These are phyloP conservation scores for Endoconidiophora polonica DNA, from an alignment of 2,329 filamentous ascomycete genomes.

Conservation along the genomic window DNA sequence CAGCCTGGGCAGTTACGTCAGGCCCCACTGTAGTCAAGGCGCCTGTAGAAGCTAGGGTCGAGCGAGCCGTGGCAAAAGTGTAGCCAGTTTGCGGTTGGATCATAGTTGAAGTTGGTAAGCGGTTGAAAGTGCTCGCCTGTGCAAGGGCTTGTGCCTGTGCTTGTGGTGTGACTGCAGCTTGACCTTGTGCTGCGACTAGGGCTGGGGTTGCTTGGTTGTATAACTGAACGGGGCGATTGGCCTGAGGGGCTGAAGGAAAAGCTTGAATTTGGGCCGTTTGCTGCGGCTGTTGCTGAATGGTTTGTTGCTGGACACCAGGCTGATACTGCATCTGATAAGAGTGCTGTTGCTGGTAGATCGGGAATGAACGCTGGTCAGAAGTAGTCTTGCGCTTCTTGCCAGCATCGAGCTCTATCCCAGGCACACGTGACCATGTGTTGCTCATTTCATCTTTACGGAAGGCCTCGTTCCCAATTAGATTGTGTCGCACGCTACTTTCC, in stretches of 20 bases:
- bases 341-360: constrained; percentile 18
- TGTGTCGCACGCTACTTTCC: constrained; percentile 49
- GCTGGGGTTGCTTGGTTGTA: constrained; percentile 9
- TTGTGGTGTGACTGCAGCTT: constrained; percentile 8
- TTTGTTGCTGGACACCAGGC: constrained; percentile 3
- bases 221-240: constrained; percentile 1
- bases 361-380: constrained; percentile 27
- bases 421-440: constrained; percentile 39
- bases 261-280: background rate
- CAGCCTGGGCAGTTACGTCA: too few relatives aligned
- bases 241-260: background rate
- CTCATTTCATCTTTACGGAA: constrained; percentile 42
- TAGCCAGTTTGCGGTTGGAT: constrained; percentile 1
- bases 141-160: constrained; percentile 8
- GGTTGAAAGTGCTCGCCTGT: constrained; percentile 4
- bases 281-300: constrained; percentile 1
- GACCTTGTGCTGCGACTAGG: constrained; percentile 9
- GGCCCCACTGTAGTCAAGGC: too few relatives aligned
- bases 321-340: constrained; percentile 11
- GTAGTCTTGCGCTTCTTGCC: constrained; percentile 42
- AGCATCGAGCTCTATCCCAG: constrained; percentile 40
- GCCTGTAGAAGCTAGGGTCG: background rate
- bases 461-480: constrained; percentile 44
- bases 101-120: background rate
- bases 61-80: constrained; percentile 2